Conservation (phyloP, 352 stramenopile genomes). For the Pythium volutum region DNA sequence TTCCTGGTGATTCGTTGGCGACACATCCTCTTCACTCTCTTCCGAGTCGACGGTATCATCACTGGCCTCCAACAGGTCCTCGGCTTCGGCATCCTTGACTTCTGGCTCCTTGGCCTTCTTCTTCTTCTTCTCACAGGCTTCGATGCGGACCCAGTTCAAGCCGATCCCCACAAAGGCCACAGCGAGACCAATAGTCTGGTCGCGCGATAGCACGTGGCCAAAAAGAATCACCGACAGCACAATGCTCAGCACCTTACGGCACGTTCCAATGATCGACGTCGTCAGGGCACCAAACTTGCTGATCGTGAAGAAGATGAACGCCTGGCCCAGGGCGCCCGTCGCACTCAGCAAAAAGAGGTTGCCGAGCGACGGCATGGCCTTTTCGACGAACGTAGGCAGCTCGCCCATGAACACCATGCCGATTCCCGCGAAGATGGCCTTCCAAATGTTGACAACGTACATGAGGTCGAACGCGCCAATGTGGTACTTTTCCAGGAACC, state of each 20-base stretch:
- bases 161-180: constrained; percentile 72
- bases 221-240: constrained; percentile 83
- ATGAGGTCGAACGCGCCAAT: constrained; percentile 85
- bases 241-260: constrained; percentile 84
- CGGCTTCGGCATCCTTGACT: constrained; percentile 38
- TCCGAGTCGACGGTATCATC: constrained; percentile 65
- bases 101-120: constrained; percentile 25
- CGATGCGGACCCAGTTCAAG: constrained; percentile 73
- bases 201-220: constrained; percentile 62
- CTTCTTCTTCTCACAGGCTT: constrained; percentile 38
- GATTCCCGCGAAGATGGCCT: constrained; percentile 59
- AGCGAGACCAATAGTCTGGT: constrained; percentile 62
- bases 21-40: constrained; percentile 38
- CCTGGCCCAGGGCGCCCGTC: constrained; percentile 73
- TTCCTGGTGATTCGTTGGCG: constrained; percentile 21
- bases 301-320: constrained; percentile 88
- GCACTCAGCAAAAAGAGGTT: constrained; percentile 72
- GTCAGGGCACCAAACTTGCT: constrained; percentile 84
- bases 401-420: constrained; percentile 76
- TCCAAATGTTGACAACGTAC: constrained; percentile 88
- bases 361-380: constrained; percentile 52
- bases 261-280: constrained; percentile 83
- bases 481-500: constrained; percentile 79
- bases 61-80: constrained; percentile 56
- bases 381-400: constrained; percentile 57